A percentile compares a stretch with the other conserved stretches of the same genome.
Conservation (phyloP, 768 basidiomycete species). For the Lentinula raphanica region DNA sequence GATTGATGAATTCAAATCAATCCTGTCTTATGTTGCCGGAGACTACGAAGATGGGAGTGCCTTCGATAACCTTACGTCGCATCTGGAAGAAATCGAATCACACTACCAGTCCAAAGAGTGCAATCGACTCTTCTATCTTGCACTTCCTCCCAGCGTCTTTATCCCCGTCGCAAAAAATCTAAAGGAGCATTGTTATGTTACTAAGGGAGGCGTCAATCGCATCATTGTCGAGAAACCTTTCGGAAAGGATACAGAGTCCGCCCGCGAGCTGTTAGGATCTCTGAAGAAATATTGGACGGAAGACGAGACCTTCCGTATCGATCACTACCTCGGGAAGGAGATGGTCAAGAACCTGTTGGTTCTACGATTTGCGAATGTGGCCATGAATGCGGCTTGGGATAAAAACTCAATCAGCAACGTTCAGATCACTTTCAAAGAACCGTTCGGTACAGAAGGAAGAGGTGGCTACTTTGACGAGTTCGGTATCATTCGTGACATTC, state of each 20-base stretch:
- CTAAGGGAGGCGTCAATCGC: conserved; percentile 70
- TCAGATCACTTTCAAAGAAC: conserved; percentile 99
- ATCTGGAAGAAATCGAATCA: conserved; percentile 75
- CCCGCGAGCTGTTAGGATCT: conserved; percentile 66
- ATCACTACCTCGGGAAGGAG: conserved; percentile 99
- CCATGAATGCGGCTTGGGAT: conserved; percentile 87
- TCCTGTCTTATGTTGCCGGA: conserved; percentile 80
- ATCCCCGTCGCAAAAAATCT: conserved; percentile 80
- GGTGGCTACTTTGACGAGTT: conserved; percentile 99
- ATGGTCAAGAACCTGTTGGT: conserved; percentile 99
- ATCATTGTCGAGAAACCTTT: conserved; percentile 99
- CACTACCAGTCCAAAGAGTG: conserved; percentile 54
- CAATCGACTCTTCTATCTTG: conserved; percentile 94
- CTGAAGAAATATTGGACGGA: conserved; percentile 90
- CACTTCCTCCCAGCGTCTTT: conserved; percentile 96
- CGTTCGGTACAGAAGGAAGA: conserved; percentile 98
- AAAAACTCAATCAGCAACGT: conserved; percentile 95
- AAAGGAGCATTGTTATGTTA: conserved; percentile 73
- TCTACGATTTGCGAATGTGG: conserved; percentile 91
- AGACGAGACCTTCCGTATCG: conserved; percentile 98
- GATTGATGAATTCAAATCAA: conserved; percentile 78
- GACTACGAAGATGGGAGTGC: conserved; percentile 81
- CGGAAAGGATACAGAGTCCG: conserved; percentile 88
- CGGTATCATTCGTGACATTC: conserved; percentile 95
- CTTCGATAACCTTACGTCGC: conserved; percentile 72